These are phyloP conservation scores for Astrothelium macrocarpum DNA, from an alignment of 495 filamentous ascomycete genomes.

Conservation along the genomic window DNA sequence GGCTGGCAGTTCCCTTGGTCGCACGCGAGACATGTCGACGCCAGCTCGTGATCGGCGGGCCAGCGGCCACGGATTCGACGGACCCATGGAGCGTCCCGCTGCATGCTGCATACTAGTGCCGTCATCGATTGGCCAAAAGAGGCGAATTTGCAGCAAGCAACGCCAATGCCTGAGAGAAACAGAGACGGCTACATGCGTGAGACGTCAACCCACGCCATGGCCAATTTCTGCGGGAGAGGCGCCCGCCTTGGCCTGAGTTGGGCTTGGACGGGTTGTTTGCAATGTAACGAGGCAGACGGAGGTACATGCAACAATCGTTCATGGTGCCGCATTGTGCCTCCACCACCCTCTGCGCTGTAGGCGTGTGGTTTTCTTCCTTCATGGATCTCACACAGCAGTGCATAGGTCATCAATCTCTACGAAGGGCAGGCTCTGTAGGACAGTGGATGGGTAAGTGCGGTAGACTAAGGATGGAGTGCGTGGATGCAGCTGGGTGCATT, in stretches of 20 bases:
- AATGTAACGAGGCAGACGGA: not conserved
- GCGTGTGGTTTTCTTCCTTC: not conserved
- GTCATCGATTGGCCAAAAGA: not conserved
- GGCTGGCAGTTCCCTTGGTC: not conserved
- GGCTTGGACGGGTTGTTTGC: no score
- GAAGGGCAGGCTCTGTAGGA: no score
- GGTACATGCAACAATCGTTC: no score
- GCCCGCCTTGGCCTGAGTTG: not conserved
- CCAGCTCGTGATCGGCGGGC: slow-evolving; percentile 1
- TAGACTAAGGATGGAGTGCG: no score
- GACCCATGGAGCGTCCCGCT: slow-evolving; percentile 2
- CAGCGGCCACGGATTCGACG: not conserved
- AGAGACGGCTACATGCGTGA: slow-evolving; percentile 7
- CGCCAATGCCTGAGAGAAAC: not conserved
- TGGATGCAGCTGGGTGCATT: no score
- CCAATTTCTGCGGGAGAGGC: not conserved
- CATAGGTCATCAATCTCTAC: not conserved
- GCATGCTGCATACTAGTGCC: not conserved
- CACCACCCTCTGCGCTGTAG: no score
- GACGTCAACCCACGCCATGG: not conserved
- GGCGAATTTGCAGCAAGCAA: slow-evolving; percentile 1
- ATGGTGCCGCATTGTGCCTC: not conserved
- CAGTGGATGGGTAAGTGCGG: no score
- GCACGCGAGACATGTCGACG: slow-evolving; percentile 4
- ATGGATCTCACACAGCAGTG: not conserved